Conservation (phyloP, 2,329 filamentous ascomycete species). For the Aspergillus clavatus region DNA sequence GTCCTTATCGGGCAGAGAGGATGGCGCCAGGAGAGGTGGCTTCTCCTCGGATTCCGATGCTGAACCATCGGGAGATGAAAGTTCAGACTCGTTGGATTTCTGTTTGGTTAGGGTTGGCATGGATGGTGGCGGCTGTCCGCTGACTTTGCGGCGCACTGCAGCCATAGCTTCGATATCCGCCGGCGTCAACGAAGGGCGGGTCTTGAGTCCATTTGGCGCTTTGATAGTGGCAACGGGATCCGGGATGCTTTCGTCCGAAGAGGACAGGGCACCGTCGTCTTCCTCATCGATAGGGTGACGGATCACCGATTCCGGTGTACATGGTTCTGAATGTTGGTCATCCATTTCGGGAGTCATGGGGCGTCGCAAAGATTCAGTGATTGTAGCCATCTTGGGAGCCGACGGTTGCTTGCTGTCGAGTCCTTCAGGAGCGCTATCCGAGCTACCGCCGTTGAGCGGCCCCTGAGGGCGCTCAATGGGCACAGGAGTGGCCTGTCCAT, state of each 20-base stretch:
- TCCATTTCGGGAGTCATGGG: slow-evolving; percentile 51
- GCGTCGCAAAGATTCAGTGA: slow-evolving; percentile 38
- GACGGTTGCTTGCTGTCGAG: slow-evolving; percentile 47
- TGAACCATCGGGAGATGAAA: slow-evolving; percentile 10
- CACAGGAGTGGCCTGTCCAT: slow-evolving; percentile 31
- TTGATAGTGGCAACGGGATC: slow-evolving; percentile 85
- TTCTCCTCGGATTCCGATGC: slow-evolving; percentile 11
- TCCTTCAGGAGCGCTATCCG: slow-evolving; percentile 13
- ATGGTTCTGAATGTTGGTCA: slow-evolving; percentile 55
- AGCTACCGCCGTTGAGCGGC: slow-evolving; percentile 33
- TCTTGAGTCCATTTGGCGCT: slow-evolving; percentile 80
- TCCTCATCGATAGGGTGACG: slow-evolving; percentile 62
- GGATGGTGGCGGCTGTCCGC: slow-evolving; percentile 58
- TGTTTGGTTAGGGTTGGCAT: slow-evolving; percentile 24
- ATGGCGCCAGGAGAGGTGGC: slow-evolving; percentile 15
- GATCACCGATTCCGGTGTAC: slow-evolving; percentile 86
- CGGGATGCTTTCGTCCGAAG: slow-evolving; percentile 60
- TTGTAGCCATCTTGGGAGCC: slow-evolving; percentile 30
- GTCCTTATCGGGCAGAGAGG: slow-evolving; percentile 24
- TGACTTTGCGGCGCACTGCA: slow-evolving; percentile 78
- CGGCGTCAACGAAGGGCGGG: slow-evolving; percentile 79
- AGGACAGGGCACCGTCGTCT: slow-evolving; percentile 27
- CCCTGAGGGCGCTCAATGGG: slow-evolving; percentile 25
- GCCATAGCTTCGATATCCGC: slow-evolving; percentile 81
- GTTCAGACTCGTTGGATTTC: slow-evolving; percentile 16